Conservation (phyloP, 2,329 filamentous ascomycete species). For the Ploettnerulaceae sp. region DNA sequence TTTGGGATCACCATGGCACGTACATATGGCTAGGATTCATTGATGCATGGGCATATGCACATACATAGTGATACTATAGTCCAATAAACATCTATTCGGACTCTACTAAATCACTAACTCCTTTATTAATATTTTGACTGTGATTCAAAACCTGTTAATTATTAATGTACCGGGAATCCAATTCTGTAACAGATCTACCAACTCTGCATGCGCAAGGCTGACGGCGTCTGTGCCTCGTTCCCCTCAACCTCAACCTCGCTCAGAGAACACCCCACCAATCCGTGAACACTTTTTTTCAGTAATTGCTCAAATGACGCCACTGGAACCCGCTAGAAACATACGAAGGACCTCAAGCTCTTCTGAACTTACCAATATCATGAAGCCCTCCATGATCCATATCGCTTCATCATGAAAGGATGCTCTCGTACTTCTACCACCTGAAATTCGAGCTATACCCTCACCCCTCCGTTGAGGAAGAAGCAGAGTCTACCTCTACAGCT, state of each 20-base stretch:
- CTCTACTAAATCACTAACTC: neutral
- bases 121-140: too few species aligned
- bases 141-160: too few species aligned
- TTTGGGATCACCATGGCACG: slow-evolving; percentile 15
- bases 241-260: too few species aligned
- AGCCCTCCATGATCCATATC: neutral
- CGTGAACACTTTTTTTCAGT: neutral
- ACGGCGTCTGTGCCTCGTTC: too few species aligned
- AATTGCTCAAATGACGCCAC: neutral
- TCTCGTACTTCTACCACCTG: slow-evolving; percentile 58
- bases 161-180: too few species aligned
- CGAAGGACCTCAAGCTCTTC: neutral
- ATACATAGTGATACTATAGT: slow-evolving; percentile 12
- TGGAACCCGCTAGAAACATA: slow-evolving; percentile 16
- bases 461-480: slow-evolving; percentile 26
- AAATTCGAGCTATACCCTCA: slow-evolving; percentile 57
- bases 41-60: slow-evolving; percentile 4
- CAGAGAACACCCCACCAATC: neutral
- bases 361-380: neutral
- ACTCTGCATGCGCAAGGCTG: neutral
- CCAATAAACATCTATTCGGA: slow-evolving; percentile 18
- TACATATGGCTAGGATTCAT: slow-evolving; percentile 12
- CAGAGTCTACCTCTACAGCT: neutral
- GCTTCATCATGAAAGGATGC: slow-evolving; percentile 15
- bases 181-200: too few species aligned